Base-by-base conservation (phyloP, 1,284 basidiomycete genomes). In the Heliocybe sulcata region DNA sequence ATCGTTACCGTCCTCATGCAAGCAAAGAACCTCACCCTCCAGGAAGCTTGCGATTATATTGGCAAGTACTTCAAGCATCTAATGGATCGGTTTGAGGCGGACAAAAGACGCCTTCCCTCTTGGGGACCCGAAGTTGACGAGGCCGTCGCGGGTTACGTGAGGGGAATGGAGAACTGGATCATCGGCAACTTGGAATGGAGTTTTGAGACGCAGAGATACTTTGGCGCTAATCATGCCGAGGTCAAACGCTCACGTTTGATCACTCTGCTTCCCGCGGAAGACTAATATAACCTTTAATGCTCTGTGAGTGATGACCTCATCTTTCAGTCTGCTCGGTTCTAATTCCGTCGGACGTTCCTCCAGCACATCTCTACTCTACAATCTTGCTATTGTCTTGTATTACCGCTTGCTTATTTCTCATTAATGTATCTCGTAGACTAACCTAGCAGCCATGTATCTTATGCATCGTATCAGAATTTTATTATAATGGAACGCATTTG, bases 1-100 rank as follows among this genome's bases (percentile, higher is more conserved):
- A 73, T 86, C 59, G 73, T 88, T 45, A 83, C 83, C 2, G 82
- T 87, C 29, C 75, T 85, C 53, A 84, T 86, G 81, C 71, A 77
- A 57, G 74, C 78, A 54, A 75, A 75, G 51, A 61, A 67, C 26
- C 66, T 80, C 54, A 69, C 72, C 56, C 68, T 86, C 20, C 85
- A 87, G 66, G 73, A 74, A n/a, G 79, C 84, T 2, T 72, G 77
- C 26, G 79, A 88, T 64, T 71, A 74, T 59, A 75, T 83, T 59
- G 82, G 83, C 11, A 65, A 65, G 20, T 69, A 80, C 61, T 85
- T 77, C 66, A 68, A 73, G 56, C 66, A 72, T 42, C 70, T 83
- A 35, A 76, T 83, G 67, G 62, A 77, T 19, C 66, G 67, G 19
- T 85, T 79, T 65, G 61, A 75, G 22, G 65, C 69, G 4, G 73